These are phyloP conservation scores for Hygrophorus russula DNA, from an alignment of 768 basidiomycete genomes.

Conservation along the genomic window DNA sequence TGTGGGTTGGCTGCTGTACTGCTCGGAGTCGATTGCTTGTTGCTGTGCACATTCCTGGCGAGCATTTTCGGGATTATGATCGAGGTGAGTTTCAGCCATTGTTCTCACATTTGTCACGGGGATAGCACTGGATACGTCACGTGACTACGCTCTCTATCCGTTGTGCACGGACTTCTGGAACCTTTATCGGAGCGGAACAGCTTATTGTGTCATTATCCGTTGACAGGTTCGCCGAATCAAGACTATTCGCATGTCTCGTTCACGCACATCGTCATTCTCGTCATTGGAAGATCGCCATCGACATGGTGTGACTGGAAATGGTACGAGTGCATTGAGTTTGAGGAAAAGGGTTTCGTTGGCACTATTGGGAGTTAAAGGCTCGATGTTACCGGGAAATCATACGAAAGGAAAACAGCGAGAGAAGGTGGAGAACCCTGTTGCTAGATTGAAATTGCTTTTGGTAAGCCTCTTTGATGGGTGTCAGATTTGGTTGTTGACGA, in stretches of 20 bases:
- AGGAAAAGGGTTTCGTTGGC: conserved; percentile 6
- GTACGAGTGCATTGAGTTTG: conserved; percentile 7
- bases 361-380: conserved; percentile 38
- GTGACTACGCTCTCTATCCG: background rate
- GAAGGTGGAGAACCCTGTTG: conserved; percentile 70
- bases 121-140: background rate
- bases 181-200: background rate
- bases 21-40: conserved; percentile 75
- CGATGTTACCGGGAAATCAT: conserved; percentile 13
- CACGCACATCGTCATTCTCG: conserved; percentile 20
- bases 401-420: conserved; percentile 18
- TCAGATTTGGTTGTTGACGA: background rate
- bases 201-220: background rate
- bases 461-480: conserved; percentile 26
- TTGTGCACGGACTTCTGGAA: background rate
- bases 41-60: conserved; percentile 84
- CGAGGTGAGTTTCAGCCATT: conserved; percentile 43
- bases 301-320: background rate
- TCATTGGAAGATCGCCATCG: background rate
- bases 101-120: background rate
- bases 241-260: conserved; percentile 37
- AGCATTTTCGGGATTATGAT: conserved; percentile 92
- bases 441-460: conserved; percentile 80
- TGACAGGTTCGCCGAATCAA: conserved; percentile 60
- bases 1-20: conserved; percentile 91